Conservation (phyloP, 345 rosid genomes). For the Raphanus raphanistrum region DNA sequence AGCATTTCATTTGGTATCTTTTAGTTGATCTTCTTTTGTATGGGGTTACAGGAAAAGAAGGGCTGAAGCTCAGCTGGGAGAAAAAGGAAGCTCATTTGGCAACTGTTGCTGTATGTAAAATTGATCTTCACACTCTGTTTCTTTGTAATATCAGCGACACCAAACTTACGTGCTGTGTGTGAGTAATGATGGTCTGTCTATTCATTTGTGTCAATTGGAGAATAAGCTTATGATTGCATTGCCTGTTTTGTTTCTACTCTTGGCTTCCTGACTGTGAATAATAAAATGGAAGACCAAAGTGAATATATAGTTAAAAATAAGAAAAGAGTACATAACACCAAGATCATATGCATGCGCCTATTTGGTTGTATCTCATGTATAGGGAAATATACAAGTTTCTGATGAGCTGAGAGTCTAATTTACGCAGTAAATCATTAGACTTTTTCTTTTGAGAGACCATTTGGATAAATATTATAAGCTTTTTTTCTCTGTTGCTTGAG, state of each 20-base stretch:
- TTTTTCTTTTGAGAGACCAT: conserved; percentile 1
- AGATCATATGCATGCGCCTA: not conserved
- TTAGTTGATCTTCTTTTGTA: not conserved
- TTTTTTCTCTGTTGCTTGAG: not conserved
- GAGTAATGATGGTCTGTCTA: conserved; percentile 12
- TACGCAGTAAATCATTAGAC: not conserved
- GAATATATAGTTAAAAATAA: not conserved
- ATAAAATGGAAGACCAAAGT: not conserved
- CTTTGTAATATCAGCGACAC: conserved; percentile 6
- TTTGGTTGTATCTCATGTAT: no score
- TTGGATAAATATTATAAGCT: not conserved
- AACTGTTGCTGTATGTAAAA: conserved; percentile 5
- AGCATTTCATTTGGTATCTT: no score
- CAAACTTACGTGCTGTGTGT: not conserved
- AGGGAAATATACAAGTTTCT: no score
- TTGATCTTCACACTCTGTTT: conserved; percentile 13
- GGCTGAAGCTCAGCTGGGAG: conserved; percentile 18
- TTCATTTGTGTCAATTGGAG: not conserved
- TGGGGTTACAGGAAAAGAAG: conserved; percentile 14
- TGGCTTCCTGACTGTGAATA: not conserved
- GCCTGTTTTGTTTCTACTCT: not conserved
- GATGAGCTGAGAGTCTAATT: no score
- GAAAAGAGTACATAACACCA: not conserved
- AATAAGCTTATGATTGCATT: conserved; percentile 16
- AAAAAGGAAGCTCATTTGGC: not conserved